These are phyloP conservation scores for Penicillium sp. DNA, from an alignment of 2,329 filamentous ascomycete species.

Conservation along the genomic window DNA sequence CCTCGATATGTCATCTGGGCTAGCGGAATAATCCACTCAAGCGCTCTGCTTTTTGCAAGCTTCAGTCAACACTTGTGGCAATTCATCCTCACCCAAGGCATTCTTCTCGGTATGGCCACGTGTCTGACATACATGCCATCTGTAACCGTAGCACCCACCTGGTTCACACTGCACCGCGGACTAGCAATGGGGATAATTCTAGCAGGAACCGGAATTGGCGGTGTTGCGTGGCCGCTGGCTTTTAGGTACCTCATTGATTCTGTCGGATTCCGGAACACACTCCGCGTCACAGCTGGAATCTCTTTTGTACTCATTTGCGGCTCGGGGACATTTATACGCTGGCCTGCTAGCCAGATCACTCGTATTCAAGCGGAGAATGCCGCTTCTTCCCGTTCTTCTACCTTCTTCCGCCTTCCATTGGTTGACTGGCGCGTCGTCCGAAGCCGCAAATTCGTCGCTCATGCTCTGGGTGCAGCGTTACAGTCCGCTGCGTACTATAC, in stretches of 20 bases:
- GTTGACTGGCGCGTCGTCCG: slow-evolving; percentile 38
- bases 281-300: slow-evolving; percentile 36
- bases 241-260: slow-evolving; percentile 31
- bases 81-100: slow-evolving; percentile 36
- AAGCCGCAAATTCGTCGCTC: slow-evolving; percentile 37
- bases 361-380: slow-evolving; percentile 21
- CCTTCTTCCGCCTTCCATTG: slow-evolving; percentile 29
- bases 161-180: slow-evolving; percentile 38
- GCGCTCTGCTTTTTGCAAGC: slow-evolving; percentile 33
- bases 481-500: slow-evolving; percentile 43
- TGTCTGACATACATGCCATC: slow-evolving; percentile 41
- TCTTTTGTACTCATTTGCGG: slow-evolving; percentile 31
- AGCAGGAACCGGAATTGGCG: slow-evolving; percentile 41
- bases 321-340: slow-evolving; percentile 28
- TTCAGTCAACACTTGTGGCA: slow-evolving; percentile 37
- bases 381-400: slow-evolving; percentile 15
- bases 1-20: slow-evolving; percentile 31
- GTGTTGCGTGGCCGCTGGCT: slow-evolving; percentile 38
- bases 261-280: slow-evolving; percentile 41
- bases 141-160: slow-evolving; percentile 40
- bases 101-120: slow-evolving; percentile 39
- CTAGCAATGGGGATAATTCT: slow-evolving; percentile 43
- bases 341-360: slow-evolving; percentile 24
- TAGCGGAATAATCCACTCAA: slow-evolving; percentile 32
- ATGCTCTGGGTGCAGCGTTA: slow-evolving; percentile 37